Base-by-base conservation (phyloP, 192 early-diverging fungal species). In the Chytriomyces sp. region DNA sequence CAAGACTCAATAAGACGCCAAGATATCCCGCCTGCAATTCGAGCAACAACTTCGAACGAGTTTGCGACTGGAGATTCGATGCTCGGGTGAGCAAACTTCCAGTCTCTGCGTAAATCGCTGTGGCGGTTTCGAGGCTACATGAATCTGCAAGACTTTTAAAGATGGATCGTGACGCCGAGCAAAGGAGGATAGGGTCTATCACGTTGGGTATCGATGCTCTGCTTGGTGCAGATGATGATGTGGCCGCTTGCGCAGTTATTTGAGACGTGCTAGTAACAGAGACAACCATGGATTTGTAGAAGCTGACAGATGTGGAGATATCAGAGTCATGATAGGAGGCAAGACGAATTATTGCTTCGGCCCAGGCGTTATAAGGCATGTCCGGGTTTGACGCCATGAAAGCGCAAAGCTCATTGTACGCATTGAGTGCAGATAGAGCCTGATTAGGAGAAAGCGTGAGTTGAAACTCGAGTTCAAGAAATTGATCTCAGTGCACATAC, bases 71-170 rank as follows among this genome's bases (percentile, higher is more conserved):
- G 35, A 35, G 35, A 35, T 35, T 35, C 35, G 35, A 35, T 35
- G 35, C 35, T 4, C 35, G 35, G 35, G 35, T 35, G 35, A 35
- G 35, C 35, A 35, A 35, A 35, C 11, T 11, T 11, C 45, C 18
- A 7, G 61, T 46, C 45, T 73, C 71, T 10, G 71, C 71, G 13
- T 43, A n/a, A 62, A 73, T 8, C 5, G 26, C 71, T 18, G 57
- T 62, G 11, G 71, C 71, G 8, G 26, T 23, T 62, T 73, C 71
- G 8, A 73, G 53, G 10, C 23, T 9, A 18, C 45, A 9, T 13
- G 45, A 62, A 62, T 73, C 60, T 6, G 53, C 53, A 7, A 73
- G 45, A 26, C 59, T 62, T 45, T 60, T 62, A 23, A 73, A 28
- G 26, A 60, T 13, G 28, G 16, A 46, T 67, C 18, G 46, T 68